phyloP scores from a whole-genome alignment of 345 rosid genomes.

The Populus tremula region DNA sequence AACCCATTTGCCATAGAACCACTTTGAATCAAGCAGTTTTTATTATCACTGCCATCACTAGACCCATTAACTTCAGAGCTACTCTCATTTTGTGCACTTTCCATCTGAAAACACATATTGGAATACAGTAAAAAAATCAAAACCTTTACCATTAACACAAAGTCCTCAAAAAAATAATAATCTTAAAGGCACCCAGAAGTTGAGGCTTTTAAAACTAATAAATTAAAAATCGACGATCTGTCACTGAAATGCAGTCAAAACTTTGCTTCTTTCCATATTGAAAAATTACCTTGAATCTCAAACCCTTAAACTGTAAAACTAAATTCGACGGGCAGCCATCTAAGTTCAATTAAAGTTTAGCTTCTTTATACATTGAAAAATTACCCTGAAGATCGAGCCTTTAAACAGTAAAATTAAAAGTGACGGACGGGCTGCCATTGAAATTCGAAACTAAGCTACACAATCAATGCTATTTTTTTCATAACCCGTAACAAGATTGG shows the following conservation, averaged over 20 bases:
- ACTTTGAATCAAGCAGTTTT: slow-evolving; percentile 20
- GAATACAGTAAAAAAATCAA: neutral
- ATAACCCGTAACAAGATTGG: neutral
- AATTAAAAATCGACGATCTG: too few relatives aligned
- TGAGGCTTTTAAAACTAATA: too few relatives aligned
- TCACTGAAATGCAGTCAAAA: too few relatives aligned
- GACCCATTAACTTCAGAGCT: slow-evolving; percentile 30
- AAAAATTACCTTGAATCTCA: too few relatives aligned
- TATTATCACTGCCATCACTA: slow-evolving; percentile 16
- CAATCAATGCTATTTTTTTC: neutral
- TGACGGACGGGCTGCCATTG: neutral
- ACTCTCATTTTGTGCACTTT: slow-evolving; percentile 36
- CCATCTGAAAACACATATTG: slow-evolving; percentile 50
- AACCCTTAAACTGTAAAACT: too few relatives aligned
- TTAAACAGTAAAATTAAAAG: neutral
- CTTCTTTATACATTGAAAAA: neutral
- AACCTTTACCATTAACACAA: neutral
- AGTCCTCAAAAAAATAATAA: neutral
- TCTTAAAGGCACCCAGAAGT: too few relatives aligned
- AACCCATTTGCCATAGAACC: slow-evolving; percentile 22
- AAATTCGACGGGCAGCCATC: too few relatives aligned
- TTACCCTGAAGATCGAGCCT: neutral
- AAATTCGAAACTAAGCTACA: neutral
- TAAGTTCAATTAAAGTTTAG: neutral
- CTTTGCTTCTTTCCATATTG: too few relatives aligned